A percentile compares a stretch with the other conserved stretches of the same genome.
phyloP scores from a whole-genome alignment of 2,329 filamentous ascomycete genomes.

The Alternaria viburni region DNA sequence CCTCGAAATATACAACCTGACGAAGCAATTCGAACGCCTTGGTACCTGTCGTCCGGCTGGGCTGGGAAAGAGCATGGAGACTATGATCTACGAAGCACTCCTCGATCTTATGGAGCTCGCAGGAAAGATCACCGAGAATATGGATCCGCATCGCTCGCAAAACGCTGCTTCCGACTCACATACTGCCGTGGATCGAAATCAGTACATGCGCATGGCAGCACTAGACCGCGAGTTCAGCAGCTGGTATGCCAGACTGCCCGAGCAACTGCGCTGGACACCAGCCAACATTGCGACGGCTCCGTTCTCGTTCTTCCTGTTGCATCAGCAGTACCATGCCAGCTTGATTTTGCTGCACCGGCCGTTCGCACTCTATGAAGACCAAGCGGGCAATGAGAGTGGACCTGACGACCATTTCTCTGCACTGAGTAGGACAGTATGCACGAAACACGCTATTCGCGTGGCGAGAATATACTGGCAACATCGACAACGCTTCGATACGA shows the following conservation, averaged over 20 bases:
- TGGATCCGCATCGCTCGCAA: constrained; percentile 41
- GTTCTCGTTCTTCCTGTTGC: constrained; percentile 59
- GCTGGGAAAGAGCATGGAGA: constrained; percentile 40
- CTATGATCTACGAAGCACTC: constrained; percentile 59
- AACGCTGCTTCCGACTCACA: constrained; percentile 27
- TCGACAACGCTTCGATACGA: constrained; percentile 59
- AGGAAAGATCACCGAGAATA: constrained; percentile 58
- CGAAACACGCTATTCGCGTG: constrained; percentile 61
- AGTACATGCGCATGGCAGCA: constrained; percentile 59
- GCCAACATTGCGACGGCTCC: constrained; percentile 46
- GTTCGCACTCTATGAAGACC: constrained; percentile 59
- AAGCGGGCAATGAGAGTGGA: constrained; percentile 42
- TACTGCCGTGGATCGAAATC: constrained; percentile 52
- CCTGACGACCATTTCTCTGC: constrained; percentile 54
- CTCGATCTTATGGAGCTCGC: constrained; percentile 64
- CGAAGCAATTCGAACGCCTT: constrained; percentile 55
- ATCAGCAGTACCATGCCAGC: constrained; percentile 63
- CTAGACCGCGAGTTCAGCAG: constrained; percentile 62
- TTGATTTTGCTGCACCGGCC: constrained; percentile 62
- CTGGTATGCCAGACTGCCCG: constrained; percentile 61
- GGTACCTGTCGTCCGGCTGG: constrained; percentile 48
- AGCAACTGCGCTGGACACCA: constrained; percentile 48
- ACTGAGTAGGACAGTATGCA: constrained; percentile 60
- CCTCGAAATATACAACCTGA: constrained; percentile 56
- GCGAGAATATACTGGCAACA: constrained; percentile 63